phyloP scores from a whole-genome alignment of 2,329 filamentous ascomycete species.

The Thelonectria discophora region DNA sequence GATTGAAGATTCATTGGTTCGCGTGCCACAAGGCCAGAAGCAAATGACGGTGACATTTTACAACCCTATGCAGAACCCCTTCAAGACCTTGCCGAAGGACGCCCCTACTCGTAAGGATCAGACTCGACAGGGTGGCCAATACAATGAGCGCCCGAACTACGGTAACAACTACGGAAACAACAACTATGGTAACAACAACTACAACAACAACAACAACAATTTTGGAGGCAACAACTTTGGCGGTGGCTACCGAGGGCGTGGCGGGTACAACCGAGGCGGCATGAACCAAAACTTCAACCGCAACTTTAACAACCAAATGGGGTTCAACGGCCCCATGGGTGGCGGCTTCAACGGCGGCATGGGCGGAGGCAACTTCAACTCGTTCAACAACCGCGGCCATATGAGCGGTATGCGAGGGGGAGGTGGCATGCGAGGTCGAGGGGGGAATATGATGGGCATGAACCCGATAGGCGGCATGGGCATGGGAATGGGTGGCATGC shows the following conservation, averaged over 20 bases:
- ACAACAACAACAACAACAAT: slow-evolving; percentile 51
- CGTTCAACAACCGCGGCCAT: slow-evolving; percentile 57
- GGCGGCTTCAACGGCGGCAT: slow-evolving; percentile 58
- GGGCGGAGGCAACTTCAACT: slow-evolving; percentile 55
- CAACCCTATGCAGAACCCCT: slow-evolving; percentile 81
- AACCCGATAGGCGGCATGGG: slow-evolving; percentile 57
- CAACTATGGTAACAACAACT: slow-evolving; percentile 52
- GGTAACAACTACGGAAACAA: background rate
- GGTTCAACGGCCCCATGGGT: slow-evolving; percentile 61
- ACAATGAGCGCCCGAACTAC: slow-evolving; percentile 55
- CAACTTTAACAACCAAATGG: slow-evolving; percentile 55
- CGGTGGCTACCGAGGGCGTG: slow-evolving; percentile 64
- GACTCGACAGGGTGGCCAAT: slow-evolving; percentile 61
- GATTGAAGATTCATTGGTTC: slow-evolving; percentile 71
- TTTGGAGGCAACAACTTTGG: slow-evolving; percentile 59
- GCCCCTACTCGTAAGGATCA: slow-evolving; percentile 71
- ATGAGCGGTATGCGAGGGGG: slow-evolving; percentile 59
- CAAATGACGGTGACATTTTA: slow-evolving; percentile 80
- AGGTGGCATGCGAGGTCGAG: slow-evolving; percentile 58
- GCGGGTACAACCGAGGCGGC: slow-evolving; percentile 54
- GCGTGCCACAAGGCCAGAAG: slow-evolving; percentile 67
- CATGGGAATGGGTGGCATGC: slow-evolving; percentile 68
- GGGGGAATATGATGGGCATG: slow-evolving; percentile 62
- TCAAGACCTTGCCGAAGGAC: slow-evolving; percentile 90
- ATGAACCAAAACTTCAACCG: slow-evolving; percentile 59